Evolutionary conservation across 2,329 filamentous ascomycete genomes (phyloP).

Genomic region (Eutypa lata): DNA sequence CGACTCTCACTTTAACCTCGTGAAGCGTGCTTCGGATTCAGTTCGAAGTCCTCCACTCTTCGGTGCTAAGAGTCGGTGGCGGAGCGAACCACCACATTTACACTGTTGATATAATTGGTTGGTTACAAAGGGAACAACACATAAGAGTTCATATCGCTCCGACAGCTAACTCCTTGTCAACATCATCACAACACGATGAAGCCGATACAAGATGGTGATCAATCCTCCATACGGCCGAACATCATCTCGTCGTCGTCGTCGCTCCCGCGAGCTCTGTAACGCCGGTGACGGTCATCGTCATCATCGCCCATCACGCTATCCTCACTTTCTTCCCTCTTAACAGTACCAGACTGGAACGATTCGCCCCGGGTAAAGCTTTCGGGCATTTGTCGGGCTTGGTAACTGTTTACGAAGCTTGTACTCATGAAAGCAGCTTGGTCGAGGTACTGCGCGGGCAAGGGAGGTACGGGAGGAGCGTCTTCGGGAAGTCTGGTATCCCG

Average conservation of each 20-base stretch:
- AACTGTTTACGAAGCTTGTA: slow-evolving; percentile 62
- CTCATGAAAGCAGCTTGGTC: slow-evolving; percentile 59
- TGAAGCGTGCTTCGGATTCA: slow-evolving; percentile 43
- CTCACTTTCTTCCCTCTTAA: slow-evolving; percentile 65
- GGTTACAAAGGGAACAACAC: slow-evolving; percentile 49
- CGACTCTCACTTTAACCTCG: slow-evolving; percentile 70
- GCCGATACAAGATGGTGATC: slow-evolving; percentile 22
- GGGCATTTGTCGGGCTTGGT: slow-evolving; percentile 53
- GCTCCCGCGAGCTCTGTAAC: slow-evolving; percentile 58
- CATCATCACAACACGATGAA: not conserved
- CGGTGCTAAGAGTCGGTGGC: slow-evolving; percentile 64
- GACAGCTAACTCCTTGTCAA: slow-evolving; percentile 1
- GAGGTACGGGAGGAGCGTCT: slow-evolving; percentile 84
- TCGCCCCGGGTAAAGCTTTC: slow-evolving; percentile 65
- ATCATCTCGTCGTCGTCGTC: slow-evolving; percentile 94
- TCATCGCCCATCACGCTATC: slow-evolving; percentile 65
- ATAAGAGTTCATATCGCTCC: slow-evolving; percentile 23
- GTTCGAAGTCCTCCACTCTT: slow-evolving; percentile 53
- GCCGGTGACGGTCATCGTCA: slow-evolving; percentile 50
- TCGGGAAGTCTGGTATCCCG: slow-evolving; percentile 61
- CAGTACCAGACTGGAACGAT: slow-evolving; percentile 52
- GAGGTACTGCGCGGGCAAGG: slow-evolving; percentile 77
- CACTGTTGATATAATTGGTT: slow-evolving; percentile 39
- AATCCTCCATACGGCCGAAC: slow-evolving; percentile 96
- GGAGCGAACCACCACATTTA: slow-evolving; percentile 60